A percentile compares a stretch with the other conserved stretches of the same genome.
Evolutionary conservation across 805 yeast species (phyloP).

Genomic region (Dipodascus albidus): DNA sequence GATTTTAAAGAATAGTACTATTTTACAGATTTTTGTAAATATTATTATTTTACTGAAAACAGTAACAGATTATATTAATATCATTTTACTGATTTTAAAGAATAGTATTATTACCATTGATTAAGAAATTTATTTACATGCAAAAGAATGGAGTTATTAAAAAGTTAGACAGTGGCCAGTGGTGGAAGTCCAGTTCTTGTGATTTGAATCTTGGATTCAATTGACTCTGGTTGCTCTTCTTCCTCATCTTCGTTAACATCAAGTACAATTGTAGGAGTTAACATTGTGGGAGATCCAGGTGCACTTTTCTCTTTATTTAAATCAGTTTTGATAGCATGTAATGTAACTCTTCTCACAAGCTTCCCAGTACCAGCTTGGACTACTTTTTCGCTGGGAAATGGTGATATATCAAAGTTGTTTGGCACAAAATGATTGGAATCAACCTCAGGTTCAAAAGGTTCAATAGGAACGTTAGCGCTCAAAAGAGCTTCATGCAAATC

Average conservation of each 20-base stretch:
- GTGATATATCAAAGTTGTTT: background rate
- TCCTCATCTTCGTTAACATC: constrained; percentile 15
- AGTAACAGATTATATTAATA: too few species aligned
- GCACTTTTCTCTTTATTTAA: background rate
- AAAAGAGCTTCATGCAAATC: constrained; percentile 6
- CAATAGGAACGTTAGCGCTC: background rate
- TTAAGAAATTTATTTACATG: background rate
- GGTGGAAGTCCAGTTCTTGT: background rate
- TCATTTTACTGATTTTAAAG: too few species aligned
- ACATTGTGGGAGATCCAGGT: constrained; percentile 5
- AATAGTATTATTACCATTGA: too few species aligned
- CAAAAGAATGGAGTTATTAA: background rate
- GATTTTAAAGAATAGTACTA: too few species aligned
- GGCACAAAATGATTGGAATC: constrained; percentile 3
- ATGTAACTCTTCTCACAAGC: constrained; percentile 4
- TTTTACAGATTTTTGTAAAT: too few species aligned
- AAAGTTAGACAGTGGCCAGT: background rate
- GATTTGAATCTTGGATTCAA: background rate
- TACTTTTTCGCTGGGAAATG: constrained; percentile 2
- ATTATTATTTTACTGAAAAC: too few species aligned
- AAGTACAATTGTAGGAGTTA: constrained; percentile 16
- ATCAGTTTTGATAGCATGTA: constrained; percentile 7
- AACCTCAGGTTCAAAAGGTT: constrained; percentile 6
- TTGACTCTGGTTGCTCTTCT: background rate
- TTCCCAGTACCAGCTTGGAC: background rate